phyloP scores from a whole-genome alignment of 768 basidiomycete genomes.

The Psilocybe cubensis region DNA sequence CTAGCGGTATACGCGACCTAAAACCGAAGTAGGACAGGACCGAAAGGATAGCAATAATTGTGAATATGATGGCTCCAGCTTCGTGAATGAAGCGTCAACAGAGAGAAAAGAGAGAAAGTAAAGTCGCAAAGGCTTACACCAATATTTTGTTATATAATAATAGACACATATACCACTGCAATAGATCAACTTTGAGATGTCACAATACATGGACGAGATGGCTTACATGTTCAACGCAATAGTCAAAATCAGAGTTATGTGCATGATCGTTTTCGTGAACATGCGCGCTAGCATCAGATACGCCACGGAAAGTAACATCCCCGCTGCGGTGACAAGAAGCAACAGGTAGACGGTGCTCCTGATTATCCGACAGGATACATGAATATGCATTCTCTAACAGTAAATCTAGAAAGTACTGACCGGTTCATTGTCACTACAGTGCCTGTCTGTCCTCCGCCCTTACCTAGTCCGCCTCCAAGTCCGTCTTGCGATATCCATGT shows the following conservation, averaged over 20 bases:
- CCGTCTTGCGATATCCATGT: conserved; percentile 69
- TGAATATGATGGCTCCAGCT: conserved; percentile 87
- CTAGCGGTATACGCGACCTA: conserved; percentile 75
- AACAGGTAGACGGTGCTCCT: conserved; percentile 81
- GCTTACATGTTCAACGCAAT: conserved; percentile 67
- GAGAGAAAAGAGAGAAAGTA: background rate
- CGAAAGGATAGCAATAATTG: conserved; percentile 76
- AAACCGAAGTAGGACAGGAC: conserved; percentile 76
- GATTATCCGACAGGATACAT: conserved; percentile 2
- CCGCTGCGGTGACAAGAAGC: conserved; percentile 71
- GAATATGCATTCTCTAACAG: background rate
- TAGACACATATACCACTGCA: conserved; percentile 72
- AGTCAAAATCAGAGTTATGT: conserved; percentile 68
- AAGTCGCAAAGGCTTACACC: conserved; percentile 48
- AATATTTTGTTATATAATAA: conserved; percentile 74
- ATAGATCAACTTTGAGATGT: background rate
- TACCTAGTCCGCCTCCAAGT: conserved; percentile 73
- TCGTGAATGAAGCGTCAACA: background rate
- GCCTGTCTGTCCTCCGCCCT: conserved; percentile 59
- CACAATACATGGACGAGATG: background rate
- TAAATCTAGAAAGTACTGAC: conserved; percentile 30
- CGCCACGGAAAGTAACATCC: conserved; percentile 61
- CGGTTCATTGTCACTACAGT: conserved; percentile 66
- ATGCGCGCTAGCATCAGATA: conserved; percentile 74
- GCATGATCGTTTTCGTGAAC: conserved; percentile 79